Evolutionary conservation across 2,329 filamentous ascomycete genomes (phyloP).

Genomic region (Hymenoscyphus linearis): DNA sequence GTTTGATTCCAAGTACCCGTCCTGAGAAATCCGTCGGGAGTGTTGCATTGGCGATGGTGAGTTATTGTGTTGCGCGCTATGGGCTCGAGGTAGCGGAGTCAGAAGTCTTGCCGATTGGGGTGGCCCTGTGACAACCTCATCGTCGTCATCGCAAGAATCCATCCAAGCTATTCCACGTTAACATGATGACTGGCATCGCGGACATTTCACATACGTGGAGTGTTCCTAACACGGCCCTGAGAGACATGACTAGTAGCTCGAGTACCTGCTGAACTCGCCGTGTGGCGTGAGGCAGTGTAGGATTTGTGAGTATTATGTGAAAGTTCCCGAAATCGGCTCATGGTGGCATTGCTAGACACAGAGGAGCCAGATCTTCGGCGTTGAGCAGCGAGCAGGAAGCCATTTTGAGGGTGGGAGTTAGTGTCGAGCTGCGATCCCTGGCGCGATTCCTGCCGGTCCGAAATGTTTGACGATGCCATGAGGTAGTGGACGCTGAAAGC

Average conservation of each 20-base stretch:
- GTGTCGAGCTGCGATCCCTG: slow-evolving; percentile 21
- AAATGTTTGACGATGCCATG: slow-evolving; percentile 16
- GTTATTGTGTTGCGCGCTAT: slow-evolving; percentile 28
- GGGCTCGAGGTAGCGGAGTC: slow-evolving; percentile 23
- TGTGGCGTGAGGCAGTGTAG: slow-evolving; percentile 26
- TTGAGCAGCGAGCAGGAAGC: slow-evolving; percentile 4
- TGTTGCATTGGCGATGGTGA: slow-evolving; percentile 17
- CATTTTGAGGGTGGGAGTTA: slow-evolving; percentile 25
- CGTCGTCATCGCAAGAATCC: slow-evolving; percentile 28
- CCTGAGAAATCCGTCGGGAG: slow-evolving; percentile 25
- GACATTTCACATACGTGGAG: slow-evolving; percentile 26
- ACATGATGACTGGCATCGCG: neutral
- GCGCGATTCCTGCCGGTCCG: slow-evolving; percentile 10
- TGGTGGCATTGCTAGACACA: slow-evolving; percentile 22
- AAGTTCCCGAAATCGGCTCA: slow-evolving; percentile 19
- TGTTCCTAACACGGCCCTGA: slow-evolving; percentile 26
- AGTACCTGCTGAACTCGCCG: slow-evolving; percentile 24
- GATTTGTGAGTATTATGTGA: slow-evolving; percentile 20
- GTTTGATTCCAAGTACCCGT: slow-evolving; percentile 31
- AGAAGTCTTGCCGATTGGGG: slow-evolving; percentile 22
- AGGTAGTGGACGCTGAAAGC: neutral
- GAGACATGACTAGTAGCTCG: slow-evolving; percentile 19
- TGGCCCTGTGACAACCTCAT: slow-evolving; percentile 15
- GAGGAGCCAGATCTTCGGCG: slow-evolving; percentile 22
- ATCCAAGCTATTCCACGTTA: slow-evolving; percentile 31